A percentile compares a stretch with the other conserved stretches of the same genome.
Conservation (phyloP, 495 filamentous ascomycete species). For the Talaromyces ruber region DNA sequence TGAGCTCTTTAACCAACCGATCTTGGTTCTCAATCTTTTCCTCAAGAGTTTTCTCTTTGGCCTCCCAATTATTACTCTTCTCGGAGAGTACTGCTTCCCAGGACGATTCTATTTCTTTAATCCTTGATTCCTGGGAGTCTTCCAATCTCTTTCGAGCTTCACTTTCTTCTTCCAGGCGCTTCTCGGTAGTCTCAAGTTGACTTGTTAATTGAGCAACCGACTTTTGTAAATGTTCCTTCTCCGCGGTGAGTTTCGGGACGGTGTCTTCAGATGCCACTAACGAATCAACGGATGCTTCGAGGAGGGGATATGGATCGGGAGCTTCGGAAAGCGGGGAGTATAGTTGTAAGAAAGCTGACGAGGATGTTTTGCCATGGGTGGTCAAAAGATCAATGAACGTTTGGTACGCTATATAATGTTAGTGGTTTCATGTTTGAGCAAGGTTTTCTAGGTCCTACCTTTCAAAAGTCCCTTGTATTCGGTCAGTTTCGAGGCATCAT, state of each 20-base stretch:
- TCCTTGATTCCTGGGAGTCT: conserved; percentile 60
- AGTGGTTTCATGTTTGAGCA: conserved; percentile 1
- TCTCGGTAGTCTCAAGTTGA: conserved; percentile 85
- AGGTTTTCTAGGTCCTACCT: conserved; percentile 34
- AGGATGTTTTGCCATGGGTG: conserved; percentile 86
- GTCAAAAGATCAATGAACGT: conserved; percentile 93
- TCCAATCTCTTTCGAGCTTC: conserved; percentile 65
- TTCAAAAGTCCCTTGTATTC: conserved; percentile 89
- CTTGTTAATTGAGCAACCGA: conserved; percentile 72
- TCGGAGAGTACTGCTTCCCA: conserved; percentile 91
- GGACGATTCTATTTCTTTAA: conserved; percentile 80
- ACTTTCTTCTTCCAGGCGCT: conserved; percentile 63
- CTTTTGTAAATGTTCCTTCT: conserved; percentile 78
- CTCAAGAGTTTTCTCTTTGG: conserved; percentile 84
- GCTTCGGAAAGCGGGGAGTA: conserved; percentile 93
- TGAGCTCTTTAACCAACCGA: conserved; percentile 82
- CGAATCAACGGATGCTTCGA: conserved; percentile 93
- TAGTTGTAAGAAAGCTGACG: conserved; percentile 81
- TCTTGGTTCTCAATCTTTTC: conserved; percentile 95
- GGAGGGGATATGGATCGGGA: conserved; percentile 90
- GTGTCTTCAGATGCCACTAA: conserved; percentile 86
- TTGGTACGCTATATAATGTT: conserved; percentile 66
- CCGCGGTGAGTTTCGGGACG: conserved; percentile 73
- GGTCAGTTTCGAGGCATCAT: conserved; percentile 76
- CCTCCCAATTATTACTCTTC: conserved; percentile 93